Evolutionary conservation across 208 protist genomes (phyloP).

Genomic region (Leishmania arabica): DNA sequence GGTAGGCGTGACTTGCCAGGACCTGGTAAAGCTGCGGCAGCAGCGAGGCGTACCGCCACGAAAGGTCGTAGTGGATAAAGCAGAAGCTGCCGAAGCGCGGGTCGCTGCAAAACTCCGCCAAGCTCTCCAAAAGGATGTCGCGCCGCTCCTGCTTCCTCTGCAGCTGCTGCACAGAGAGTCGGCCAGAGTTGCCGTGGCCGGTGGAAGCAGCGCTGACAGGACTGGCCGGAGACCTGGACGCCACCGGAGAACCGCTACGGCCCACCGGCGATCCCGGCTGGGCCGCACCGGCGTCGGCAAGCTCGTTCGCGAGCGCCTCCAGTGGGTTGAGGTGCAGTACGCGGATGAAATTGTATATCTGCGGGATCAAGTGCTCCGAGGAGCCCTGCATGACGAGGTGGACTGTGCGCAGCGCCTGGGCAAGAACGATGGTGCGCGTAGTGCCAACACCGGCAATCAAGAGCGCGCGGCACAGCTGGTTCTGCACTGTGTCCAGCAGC

Average conservation of each 20-base stretch:
- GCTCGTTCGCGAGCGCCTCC: constrained; percentile 51
- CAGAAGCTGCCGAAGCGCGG: constrained; percentile 73
- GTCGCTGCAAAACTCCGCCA: constrained; percentile 84
- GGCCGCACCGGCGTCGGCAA: constrained; percentile 14
- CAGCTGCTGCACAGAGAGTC: constrained; percentile 26
- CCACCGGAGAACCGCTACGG: constrained; percentile 1
- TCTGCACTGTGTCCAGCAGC: constrained; percentile 60
- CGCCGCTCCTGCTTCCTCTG: constrained; percentile 60
- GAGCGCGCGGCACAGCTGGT: constrained; percentile 77
- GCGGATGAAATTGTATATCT: constrained; percentile 82
- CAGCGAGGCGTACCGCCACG: constrained; percentile 63
- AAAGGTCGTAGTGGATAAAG: constrained; percentile 89
- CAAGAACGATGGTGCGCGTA: constrained; percentile 74
- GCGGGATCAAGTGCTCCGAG: constrained; percentile 63
- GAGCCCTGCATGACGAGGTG: constrained; percentile 65
- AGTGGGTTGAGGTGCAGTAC: constrained; percentile 84
- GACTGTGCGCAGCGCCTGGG: constrained; percentile 81
- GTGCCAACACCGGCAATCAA: constrained; percentile 69
- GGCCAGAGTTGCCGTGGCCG: constrained; percentile 6
- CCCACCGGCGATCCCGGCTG: constrained; percentile 9
- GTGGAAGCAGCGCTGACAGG: constrained; percentile 8
- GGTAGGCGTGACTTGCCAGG: constrained; percentile 49
- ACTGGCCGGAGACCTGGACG: constrained; percentile 9
- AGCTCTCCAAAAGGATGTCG: constrained; percentile 87
- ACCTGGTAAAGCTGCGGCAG: constrained; percentile 68